phyloP scores from a whole-genome alignment of 108 stramenopile genomes.

The Cyclotella cryptica region DNA sequence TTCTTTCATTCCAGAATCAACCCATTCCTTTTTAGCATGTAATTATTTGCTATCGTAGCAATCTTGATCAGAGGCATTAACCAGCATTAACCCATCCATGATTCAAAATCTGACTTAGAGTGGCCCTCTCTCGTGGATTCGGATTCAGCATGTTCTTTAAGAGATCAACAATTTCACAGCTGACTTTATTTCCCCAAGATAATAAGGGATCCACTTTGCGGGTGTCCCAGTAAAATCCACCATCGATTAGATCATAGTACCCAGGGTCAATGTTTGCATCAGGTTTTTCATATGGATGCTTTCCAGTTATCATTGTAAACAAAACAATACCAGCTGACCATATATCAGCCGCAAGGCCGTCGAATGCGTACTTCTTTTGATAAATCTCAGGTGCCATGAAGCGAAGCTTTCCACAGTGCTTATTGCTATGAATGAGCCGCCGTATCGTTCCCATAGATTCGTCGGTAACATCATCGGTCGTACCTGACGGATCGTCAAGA shows the following conservation, averaged over 20 bases:
- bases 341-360: constrained; percentile 85
- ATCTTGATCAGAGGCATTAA: constrained; percentile 6
- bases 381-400: constrained; percentile 91
- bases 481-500: constrained; percentile 42
- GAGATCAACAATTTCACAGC: constrained; percentile 61
- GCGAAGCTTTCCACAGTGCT: constrained; percentile 81
- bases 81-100: constrained; percentile 64
- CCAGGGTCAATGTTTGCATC: constrained; percentile 58
- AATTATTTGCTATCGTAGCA: no score
- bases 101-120: constrained; percentile 66
- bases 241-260: constrained; percentile 63
- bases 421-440: constrained; percentile 55
- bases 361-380: constrained; percentile 59
- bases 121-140: constrained; percentile 69
- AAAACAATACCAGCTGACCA: constrained; percentile 91
- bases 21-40: no score
- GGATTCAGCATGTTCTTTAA: constrained; percentile 69
- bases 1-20: no score
- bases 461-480: constrained; percentile 54
- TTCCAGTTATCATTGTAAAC: constrained; percentile 88
- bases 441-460: constrained; percentile 64
- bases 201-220: constrained; percentile 54
- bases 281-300: constrained; percentile 76
- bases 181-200: constrained; percentile 63
- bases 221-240: constrained; percentile 73